Base-by-base conservation (phyloP, 1,284 basidiomycete genomes). In the Hemileia vastatrix region DNA sequence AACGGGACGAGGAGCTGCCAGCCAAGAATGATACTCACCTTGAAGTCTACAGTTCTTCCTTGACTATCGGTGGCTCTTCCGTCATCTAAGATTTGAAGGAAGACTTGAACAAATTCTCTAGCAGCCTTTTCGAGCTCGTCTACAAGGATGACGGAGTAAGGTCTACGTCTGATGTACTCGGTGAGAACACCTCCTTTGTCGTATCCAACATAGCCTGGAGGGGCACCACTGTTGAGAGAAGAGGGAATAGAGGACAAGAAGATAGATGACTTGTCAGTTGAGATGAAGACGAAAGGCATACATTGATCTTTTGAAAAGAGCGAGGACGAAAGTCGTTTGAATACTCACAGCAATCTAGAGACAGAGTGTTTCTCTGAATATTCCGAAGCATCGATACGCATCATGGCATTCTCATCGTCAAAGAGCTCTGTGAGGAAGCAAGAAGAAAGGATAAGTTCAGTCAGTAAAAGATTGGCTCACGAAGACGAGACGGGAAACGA, bases 151-250 rank as follows among this genome's bases (percentile, higher is more conserved):
- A 4, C n/a, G 50, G 70, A 71, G 66, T 72, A 74, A 5, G 74
- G 73, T 48, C 71, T 73, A 48, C 76, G 68, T 24, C 76, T 69
- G 19, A 77, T 71, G n/a, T 69, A 72, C 53, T 78, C 77, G 6
- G 57, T 58, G 32, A 66, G 44, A 6, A 51, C 48, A 32, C 65
- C 65, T n/a, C n/a, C n/a, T n/a, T n/a, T n/a, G n/a, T n/a, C n/a
- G n/a, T n/a, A 67, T 31, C 74, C 74, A 1, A 75, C 72, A 48
- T 75, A 75, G 19, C 74, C 74, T 2, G 74, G 74, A 1, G 74
- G 73, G 2, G 74, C 74, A 33, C 72, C 72, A 11, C 15, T 11
- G 36, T 9, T 40, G 36, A 15, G 36, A 15, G 36, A 40, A 40
- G 13, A 15, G 27, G 6, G 27, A 27, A 27, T 3, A 27, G 6